Base-by-base conservation (phyloP, 371 early-diverging fungal species). In the Saksenaea oblongispora region DNA sequence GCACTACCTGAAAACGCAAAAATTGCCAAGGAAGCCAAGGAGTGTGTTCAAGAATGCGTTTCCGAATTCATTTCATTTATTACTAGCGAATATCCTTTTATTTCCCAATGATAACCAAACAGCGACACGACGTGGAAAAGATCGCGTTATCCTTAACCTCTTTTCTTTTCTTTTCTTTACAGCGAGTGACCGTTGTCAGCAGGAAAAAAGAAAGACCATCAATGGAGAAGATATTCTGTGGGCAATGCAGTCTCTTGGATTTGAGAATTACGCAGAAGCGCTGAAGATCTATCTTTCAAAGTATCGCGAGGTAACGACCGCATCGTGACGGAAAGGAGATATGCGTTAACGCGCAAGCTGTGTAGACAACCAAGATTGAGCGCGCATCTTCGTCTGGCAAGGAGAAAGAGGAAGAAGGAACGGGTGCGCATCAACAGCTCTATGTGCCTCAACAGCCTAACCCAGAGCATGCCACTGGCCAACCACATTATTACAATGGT, bases 141-240 rank as follows among this genome's bases (percentile, higher is more conserved):
- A 51, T 10, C 27, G 28, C 55, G 22, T 58, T 65, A 65, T 59
- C 55, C 63, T 66, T 71, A 61, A 65, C 70, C 62, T n/a, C 62
- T 37, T 58, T 18, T 36, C 42, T 58, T 54, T 54, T 60, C 53
- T 14, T 36, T 56, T 13, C 10, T 47, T 44, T 63, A 69, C 73
- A 88, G 98, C 99, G 10, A 91, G 94, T 78, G 97, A 98, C 71
- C 88, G 96, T 44, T 98, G 98, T 74, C 87, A 87, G 65, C 85
- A 92, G 66, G 99, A 99, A 81, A 97, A 98, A 79, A 85, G 99
- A 62, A 99, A 99, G 74, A 99, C 99, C 0, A 94, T 99, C 71
- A 98, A 95, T 69, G 98, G 99, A n/a, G 99, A 99, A 70, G 99
- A 99, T 81, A 93, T 99, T 36, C 82, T 99, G 54, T 95, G 98